Percentiles rank a stretch among this genome's conserved stretches.
Conservation (phyloP, 1,139 yeast species). For the Yamadazyma pseudoaaseri region DNA sequence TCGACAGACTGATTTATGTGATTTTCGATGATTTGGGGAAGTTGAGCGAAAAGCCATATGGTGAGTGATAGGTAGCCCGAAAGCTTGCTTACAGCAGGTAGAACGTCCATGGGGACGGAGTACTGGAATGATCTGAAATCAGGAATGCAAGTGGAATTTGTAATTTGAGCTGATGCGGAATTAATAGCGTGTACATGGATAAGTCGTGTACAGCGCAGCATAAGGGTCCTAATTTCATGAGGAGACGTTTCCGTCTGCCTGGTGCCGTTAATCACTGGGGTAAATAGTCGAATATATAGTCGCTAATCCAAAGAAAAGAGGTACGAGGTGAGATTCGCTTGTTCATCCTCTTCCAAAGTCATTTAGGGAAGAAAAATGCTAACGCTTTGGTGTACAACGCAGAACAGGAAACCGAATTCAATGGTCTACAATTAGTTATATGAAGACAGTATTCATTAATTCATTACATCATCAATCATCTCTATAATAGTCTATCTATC, state of each 20-base stretch:
- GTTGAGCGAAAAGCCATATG: constrained; percentile 77
- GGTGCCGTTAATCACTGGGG: too few relatives aligned
- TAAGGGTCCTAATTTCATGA: too few relatives aligned
- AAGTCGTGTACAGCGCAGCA: too few relatives aligned
- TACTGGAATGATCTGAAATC: background rate
- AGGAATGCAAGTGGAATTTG: background rate
- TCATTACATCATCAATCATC: constrained; percentile 8
- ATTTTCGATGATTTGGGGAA: constrained; percentile 81
- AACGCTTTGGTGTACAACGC: too few relatives aligned
- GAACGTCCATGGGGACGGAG: constrained; percentile 2
- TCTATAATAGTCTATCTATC: constrained; percentile 12
- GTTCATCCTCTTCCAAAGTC: background rate
- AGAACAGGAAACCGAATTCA: too few relatives aligned
- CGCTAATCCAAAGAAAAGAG: background rate
- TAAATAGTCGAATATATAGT: too few relatives aligned
- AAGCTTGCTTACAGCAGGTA: constrained; percentile 6
- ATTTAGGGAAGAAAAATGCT: too few relatives aligned
- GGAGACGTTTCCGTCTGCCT: too few relatives aligned
- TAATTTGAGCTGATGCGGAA: background rate
- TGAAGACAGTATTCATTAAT: constrained; percentile 3
- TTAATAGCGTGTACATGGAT: too few relatives aligned
- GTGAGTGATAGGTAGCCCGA: constrained; percentile 28
- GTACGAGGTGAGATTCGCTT: background rate
- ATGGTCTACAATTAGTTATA: too few relatives aligned
- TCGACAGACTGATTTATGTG: constrained; percentile 73